Evolutionary conservation across 371 early-diverging fungal species (phyloP), one percentile per base, ranked within the genome.

Genomic region (Homolaphlyctis polyrhiza): DNA sequence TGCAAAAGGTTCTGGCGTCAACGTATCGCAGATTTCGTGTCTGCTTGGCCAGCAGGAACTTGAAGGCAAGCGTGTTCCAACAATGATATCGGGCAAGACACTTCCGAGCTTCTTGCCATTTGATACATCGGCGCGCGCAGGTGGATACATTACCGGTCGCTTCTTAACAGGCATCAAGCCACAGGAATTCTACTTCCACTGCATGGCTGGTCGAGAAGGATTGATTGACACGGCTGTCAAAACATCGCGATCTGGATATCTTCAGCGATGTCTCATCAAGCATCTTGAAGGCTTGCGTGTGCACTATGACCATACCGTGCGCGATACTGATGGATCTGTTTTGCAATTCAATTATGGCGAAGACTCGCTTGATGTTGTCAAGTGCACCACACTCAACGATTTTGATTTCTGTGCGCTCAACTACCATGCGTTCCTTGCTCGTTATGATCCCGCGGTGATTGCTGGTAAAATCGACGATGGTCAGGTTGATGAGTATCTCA

Each of bases 191-290:
- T 88, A 71, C 68, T 88, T 89, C 77, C 87, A 89, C 72, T 77
- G 78, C 77, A 99, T 99, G 99, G 99, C 99, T 66, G 99, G 99
- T 72, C 95, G 99, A 80, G 99, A 99, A 87, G 99, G 99, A 69
- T 82, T 99, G 29, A 98, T 99, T 69, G 99, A 99, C 85, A 99
- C 99, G 1, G 99, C 99, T 62, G 98, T 99, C 76, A 99, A 99
- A 83, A 99, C 99, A 0, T 92, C 98, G 48, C 91, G 97, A 72
- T 98, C 99, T 13, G 99, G 99, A 49, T 99, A 99, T 77, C 80
- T 99, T 73, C 99, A 99, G 79, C 91, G 99, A 72, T 99, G 99
- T 87, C 86, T 99, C 70, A 94, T 99, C 72, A 99, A 99, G 86
- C 99, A 98, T 75, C 79, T 99, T 71, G 99, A 99, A 85, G 96